Evolutionary conservation across 208 protist species (phyloP), one percentile per base, ranked within the genome.

Genomic region (Plasmodiophora brassicae): DNA sequence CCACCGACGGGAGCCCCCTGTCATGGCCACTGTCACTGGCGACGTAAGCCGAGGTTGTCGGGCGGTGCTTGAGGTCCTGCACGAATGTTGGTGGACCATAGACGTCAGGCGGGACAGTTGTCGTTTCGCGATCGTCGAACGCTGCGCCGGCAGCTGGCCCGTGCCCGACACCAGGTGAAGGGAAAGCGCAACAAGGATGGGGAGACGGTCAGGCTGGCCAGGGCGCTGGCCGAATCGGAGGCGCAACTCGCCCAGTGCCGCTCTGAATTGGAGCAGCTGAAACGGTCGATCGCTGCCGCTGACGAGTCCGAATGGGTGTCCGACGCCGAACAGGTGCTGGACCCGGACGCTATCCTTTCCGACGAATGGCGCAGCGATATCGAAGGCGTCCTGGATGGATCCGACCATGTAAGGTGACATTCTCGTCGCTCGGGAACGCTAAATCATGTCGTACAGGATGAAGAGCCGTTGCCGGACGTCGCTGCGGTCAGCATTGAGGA

Each of bases 71-170:
- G n/a, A n/a, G n/a, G n/a, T n/a, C n/a, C n/a, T n/a, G n/a, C n/a
- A n/a, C n/a, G n/a, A n/a, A n/a, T n/a, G n/a, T n/a, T n/a, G n/a
- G n/a, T n/a, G n/a, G n/a, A n/a, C n/a, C n/a, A n/a, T n/a, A n/a
- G n/a, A n/a, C n/a, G n/a, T n/a, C n/a, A n/a, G n/a, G n/a, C n/a
- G n/a, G n/a, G n/a, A n/a, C n/a, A n/a, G n/a, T n/a, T n/a, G n/a
- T n/a, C n/a, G n/a, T n/a, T n/a, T n/a, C n/a, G 65, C 65, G 14
- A 78, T 78, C n/a, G 65, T 78, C 14, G 65, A 78, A n/a, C n/a
- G 10, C 65, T 78, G 65, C 41, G 32, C 14, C 5, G 65, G n/a
- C 65, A 78, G 65, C n/a, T 78, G 65, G n/a, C n/a, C 32, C 14
- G n/a, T 78, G 41, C 65, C 14, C 65, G n/a, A 32, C 65, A 5